Conservation (phyloP, 192 early-diverging fungal genomes). For the Backusella circina region DNA sequence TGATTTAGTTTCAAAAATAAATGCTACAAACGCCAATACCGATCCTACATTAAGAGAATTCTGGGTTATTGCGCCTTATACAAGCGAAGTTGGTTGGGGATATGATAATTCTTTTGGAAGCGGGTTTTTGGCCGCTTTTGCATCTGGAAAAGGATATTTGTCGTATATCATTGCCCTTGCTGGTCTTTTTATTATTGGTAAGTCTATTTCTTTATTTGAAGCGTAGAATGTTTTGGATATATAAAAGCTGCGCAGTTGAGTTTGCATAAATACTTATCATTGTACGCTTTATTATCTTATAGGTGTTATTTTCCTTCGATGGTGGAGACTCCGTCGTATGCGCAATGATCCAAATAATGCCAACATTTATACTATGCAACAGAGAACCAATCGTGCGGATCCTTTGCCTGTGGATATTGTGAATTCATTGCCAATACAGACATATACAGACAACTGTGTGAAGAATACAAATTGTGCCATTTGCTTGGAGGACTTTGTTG, state of each 20-base stretch:
- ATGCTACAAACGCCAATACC: neutral
- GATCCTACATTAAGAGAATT: neutral
- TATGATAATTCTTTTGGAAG: neutral
- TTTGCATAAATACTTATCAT: neutral
- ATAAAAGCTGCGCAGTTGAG: neutral
- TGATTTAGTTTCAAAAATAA: neutral
- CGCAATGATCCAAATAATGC: neutral
- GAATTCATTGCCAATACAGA: conserved; percentile 19
- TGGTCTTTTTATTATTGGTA: conserved; percentile 26
- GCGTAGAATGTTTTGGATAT: neutral
- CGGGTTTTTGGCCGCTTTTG: neutral
- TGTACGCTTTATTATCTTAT: neutral
- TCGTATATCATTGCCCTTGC: conserved; percentile 25
- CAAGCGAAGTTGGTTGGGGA: neutral
- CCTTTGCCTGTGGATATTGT: conserved; percentile 29
- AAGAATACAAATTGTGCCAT: conserved; percentile 37
- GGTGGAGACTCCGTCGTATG: conserved; percentile 27
- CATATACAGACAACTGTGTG: conserved; percentile 12
- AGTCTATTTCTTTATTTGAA: neutral
- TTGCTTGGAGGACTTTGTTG: conserved; percentile 33
- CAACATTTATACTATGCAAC: neutral
- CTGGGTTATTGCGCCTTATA: neutral
- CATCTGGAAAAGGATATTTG: conserved; percentile 14
- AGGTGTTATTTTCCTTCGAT: conserved; percentile 26
- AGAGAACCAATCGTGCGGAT: neutral